Evolutionary conservation across 495 filamentous ascomycete species (phyloP), one percentile per base, ranked within the genome.

Genomic region (Neurospora tetrasperma): DNA sequence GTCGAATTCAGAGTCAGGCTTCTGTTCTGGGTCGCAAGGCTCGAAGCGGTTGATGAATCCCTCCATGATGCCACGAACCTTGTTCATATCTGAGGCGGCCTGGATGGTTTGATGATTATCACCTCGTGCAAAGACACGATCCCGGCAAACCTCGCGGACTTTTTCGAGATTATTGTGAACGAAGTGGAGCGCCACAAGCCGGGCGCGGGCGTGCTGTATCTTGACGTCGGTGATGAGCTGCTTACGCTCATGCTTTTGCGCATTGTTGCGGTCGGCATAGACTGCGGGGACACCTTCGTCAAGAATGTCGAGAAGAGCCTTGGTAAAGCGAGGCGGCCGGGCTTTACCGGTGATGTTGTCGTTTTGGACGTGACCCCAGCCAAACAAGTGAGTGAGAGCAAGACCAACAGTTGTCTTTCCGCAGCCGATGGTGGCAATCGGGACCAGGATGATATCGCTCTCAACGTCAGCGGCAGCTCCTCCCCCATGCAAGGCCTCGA

Each of bases 21-120:
- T 76, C 23, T 77, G 82, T 35, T 86, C 83, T 2, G 80, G 80
- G 74, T 98, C 86, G 71, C 93, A 82, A 4, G 89, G 87, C 80
- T 98, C 90, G 79, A 98, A 99, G 18, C 96, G 90, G 0, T 82
- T 73, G 62, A 99, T 84, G 83, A 99, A 99, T 43, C 94, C 93
- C 74, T 97, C 91, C 96, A 99, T 98, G 77, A 99, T 98, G 10
- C 89, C 88, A 31, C 93, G 84, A 42, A 95, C 89, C 79, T 97
- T 93, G 16, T 84, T 80, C 44, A 82, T 80, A 69, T 88, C 83
- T 42, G 86, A 88, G 14, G 89, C 90, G 5, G 95, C 92, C 73
- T 95, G 94, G 76, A 99, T 99, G 12, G 95, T 98, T 80, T 99
- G 96, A 77, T 99, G 96, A 78, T 98, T 98, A 80, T 99, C 94